Base-by-base conservation (phyloP, 1,284 basidiomycete species). In the Naganishia cerealis region DNA sequence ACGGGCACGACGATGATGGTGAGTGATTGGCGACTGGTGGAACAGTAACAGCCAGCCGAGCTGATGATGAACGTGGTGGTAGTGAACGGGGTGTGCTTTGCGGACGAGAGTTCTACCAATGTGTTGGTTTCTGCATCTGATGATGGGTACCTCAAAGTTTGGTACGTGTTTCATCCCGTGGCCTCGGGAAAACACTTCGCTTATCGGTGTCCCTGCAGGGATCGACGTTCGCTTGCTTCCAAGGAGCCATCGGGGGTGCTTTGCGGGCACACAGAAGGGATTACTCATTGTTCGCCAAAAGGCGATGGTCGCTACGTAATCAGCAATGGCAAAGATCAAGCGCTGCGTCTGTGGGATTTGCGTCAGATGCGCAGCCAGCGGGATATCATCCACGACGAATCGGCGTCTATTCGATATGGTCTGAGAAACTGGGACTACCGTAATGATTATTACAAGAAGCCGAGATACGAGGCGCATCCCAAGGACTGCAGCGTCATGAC, bases 271-370 rank as follows among this genome's bases (percentile, higher is more conserved):
- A 97, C 94, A 0, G 94, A 97, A 76, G 94, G 93, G 42, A 89
- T 96, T 71, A 93, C 93, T 5, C 90, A 91, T 73, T 90, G 92
- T 8, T 89, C 91, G 26, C 88, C 92, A 0, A 93, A 87, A 76
- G 80, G 92, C 8, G 96, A 99, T 75, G 95, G 94, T 8, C 87
- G 95, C 67, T 98, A 99, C 78, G 84, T 96, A 66, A 88, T 98
- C 43, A 94, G 91, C n/a, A 99, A 99, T 76, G 93, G 93, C 57
- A 99, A 99, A 80, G 96, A 99, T 77, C 95, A 98, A 77, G 87
- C 90, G 1, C 83, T 92, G 65, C 88, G 93, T 33, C 81, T 99
- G 38, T 99, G 95, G 91, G 95, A 99, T 81, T 82, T 99, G 59
- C 88, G 95, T 48, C 93, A 89, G 81, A 96, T 99, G 94, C 85